Evolutionary conservation across 2,329 filamentous ascomycete genomes (phyloP), one percentile per base, ranked within the genome.

Genomic region (Microthyrium microscopicum): DNA sequence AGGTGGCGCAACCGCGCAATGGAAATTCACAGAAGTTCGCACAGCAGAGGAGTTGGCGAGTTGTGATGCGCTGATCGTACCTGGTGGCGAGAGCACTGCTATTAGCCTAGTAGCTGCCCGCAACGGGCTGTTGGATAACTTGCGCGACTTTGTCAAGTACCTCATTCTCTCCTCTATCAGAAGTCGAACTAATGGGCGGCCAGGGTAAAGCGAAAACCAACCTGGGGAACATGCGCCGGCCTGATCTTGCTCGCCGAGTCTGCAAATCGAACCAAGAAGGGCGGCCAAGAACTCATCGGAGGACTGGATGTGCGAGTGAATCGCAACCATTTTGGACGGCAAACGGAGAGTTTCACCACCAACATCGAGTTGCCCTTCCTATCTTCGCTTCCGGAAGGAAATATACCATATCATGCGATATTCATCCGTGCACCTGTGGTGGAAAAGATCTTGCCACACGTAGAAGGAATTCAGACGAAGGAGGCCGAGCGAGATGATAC

Each of bases 401-500:
- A 37, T 2, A 39, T 51, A n/a, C 66, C 70, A 0, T 95, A 91
- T 50, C 71, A 73, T 2, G 82, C 76, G 1, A 78, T 95, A 20
- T 98, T 98, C 54, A 98, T 98, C 46, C 70, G 89, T 6, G 89
- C 89, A 0, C 89, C 89, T 0, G 77, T 95, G 1, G 87, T 98
- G 1, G 85, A 95, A 53, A 77, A 76, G 49, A 58, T 95, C 1
- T 56, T 93, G 18, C 66, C 58, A 5, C 48, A 49, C 16, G 18
- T 19, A 32, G 46, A 57, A 11, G 66, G 65, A 2, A 54, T 65
- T n/a, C 68, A 72, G 44, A 48, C 48, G 2, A 60, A 54, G 21
- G 66, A 72, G 44, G 52, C 56, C 12, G 41, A 49, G 24, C 47
- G 51, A 24, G 59, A 64, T 2, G 62, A 61, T 19, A 70, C 64